Evolutionary conservation across 1,139 yeast species (phyloP), one percentile per base, ranked within the genome.

Genomic region (Arxiozyma slooffiae): DNA sequence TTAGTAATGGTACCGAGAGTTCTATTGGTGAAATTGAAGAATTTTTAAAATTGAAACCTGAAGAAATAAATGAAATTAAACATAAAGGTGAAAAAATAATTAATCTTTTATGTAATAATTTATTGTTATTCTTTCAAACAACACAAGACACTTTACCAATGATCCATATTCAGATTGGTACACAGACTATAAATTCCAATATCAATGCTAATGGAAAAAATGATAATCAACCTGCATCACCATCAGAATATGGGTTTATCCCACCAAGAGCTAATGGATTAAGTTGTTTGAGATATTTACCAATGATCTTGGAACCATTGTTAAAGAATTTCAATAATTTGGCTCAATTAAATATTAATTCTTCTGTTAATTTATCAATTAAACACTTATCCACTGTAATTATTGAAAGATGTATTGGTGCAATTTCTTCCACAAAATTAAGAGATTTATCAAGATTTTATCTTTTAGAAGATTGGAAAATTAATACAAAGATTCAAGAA

Each of bases 181-280:
- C 36, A 30, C 6, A 4, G n/a, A 30, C 16, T 7, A 8, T 6
- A 30, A 14, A 30, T 30, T 23, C 21, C 3, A n/a, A 3, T n/a
- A 41, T 23, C 14, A 41, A 41, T 18, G 11, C 52, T 1, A 56
- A 58, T 14, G 16, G 5, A 7, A 44, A 23, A 4, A 38, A 22
- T 18, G 52, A 57, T 1, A 53, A 59, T 38, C 64, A 62, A 20
- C 22, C 56, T 44, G 65, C 67, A 30, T 36, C 60, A 1, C 62
- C 70, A 3, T 56, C 67, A 9, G 63, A 75, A 41, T 74, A 72
- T 63, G 80, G 81, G 2, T 81, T 80, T 57, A 61, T 81, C 26
- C 88, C 89, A 1, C 81, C 81, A 1, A 69, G 71, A 51, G 72
- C 86, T 1, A 83, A 81, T 57, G 76, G 83, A 8, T 66, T 83